Evolutionary conservation across 176 grass and related monocot species (phyloP).

Genomic region (Carex littledalei): DNA sequence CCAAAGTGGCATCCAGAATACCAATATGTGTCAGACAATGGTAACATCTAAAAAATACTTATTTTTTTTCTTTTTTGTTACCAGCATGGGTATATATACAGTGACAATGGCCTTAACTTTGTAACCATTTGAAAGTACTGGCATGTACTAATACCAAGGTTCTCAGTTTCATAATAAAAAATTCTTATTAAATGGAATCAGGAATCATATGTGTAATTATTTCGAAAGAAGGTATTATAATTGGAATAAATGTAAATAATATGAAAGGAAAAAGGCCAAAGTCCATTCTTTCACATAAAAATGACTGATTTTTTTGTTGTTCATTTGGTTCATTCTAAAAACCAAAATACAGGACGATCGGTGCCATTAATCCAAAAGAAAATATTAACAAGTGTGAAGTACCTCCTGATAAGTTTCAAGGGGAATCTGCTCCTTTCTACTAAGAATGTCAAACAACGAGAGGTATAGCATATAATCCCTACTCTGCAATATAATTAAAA

Average conservation of each 20-base stretch:
- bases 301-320: not conserved
- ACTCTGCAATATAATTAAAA: constrained; percentile 31
- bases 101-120: not conserved
- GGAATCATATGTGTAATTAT: not conserved
- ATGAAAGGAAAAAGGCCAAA: not conserved
- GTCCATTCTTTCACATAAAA: not conserved
- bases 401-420: constrained; percentile 54
- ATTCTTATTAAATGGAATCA: not conserved
- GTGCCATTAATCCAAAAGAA: not conserved
- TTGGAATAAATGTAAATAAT: not conserved
- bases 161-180: not conserved
- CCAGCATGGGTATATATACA: not conserved
- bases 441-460: constrained; percentile 56
- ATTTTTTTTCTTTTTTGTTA: not conserved
- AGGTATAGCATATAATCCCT: constrained; percentile 58
- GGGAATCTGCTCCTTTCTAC: constrained; percentile 36
- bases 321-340: constrained; percentile 4
- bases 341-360: not conserved
- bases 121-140: not conserved
- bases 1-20: not conserved
- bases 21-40: not conserved
- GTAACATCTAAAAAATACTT: not conserved
- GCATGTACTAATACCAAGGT: not conserved
- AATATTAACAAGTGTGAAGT: not conserved
- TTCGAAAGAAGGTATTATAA: not conserved